Evolutionary conservation across 768 basidiomycete genomes (phyloP).

Genomic region (Termitomyces heimii): DNA sequence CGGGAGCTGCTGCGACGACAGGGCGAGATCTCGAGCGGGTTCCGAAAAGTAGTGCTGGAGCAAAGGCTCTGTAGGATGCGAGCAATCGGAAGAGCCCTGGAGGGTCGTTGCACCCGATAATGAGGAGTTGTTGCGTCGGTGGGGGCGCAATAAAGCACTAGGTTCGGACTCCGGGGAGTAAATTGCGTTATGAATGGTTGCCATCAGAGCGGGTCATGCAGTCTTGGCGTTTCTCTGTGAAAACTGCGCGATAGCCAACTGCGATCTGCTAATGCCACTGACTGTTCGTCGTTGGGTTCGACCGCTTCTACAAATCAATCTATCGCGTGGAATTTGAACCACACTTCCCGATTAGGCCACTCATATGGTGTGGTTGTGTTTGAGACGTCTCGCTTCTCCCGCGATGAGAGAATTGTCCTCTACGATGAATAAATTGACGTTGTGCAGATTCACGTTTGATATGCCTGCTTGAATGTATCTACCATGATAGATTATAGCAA

Average conservation of each 20-base stretch:
- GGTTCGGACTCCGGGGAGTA: conserved; percentile 29
- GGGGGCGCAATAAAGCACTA: conserved; percentile 30
- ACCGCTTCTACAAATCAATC: conserved; percentile 9
- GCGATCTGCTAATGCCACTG: neutral
- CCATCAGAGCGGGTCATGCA: conserved; percentile 36
- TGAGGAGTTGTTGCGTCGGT: conserved; percentile 36
- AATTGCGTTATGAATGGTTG: conserved; percentile 52
- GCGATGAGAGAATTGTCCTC: no score
- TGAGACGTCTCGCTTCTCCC: conserved; percentile 1
- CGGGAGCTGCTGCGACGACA: conserved; percentile 25
- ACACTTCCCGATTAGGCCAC: conserved; percentile 8
- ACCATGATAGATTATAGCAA: neutral
- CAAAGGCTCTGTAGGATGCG: conserved; percentile 39
- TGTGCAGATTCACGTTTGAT: neutral
- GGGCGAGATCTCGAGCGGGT: conserved; percentile 25
- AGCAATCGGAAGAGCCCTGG: conserved; percentile 30
- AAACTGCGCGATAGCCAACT: neutral
- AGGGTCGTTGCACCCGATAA: conserved; percentile 30
- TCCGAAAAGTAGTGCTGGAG: conserved; percentile 25
- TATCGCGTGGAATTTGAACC: conserved; percentile 8
- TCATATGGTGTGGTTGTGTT: conserved; percentile 8
- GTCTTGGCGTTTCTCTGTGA: conserved; percentile 6
- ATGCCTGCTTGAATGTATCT: neutral
- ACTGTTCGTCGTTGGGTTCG: neutral
- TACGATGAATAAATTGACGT: no score